phyloP scores from a whole-genome alignment of 495 filamentous ascomycete genomes.

The Wilcoxina mikolae region DNA sequence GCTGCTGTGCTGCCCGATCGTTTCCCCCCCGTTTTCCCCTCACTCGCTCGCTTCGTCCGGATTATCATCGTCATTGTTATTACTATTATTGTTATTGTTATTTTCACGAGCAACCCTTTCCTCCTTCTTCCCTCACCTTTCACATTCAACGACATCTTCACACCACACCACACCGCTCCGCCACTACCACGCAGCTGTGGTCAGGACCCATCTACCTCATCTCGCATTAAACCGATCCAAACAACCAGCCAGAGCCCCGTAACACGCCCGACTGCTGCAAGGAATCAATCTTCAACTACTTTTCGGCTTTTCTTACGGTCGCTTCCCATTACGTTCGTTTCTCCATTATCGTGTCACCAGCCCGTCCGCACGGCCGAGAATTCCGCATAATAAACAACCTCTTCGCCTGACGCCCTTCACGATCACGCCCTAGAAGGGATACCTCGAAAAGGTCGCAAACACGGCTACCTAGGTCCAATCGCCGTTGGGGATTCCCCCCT shows the following conservation, averaged over 20 bases:
- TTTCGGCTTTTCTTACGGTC: too few relatives aligned
- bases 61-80: background rate
- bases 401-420: background rate
- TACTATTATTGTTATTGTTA: background rate
- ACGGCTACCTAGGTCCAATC: slow-evolving; percentile 4
- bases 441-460: background rate
- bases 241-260: background rate
- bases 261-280: too few relatives aligned
- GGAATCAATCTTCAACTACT: too few relatives aligned
- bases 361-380: too few relatives aligned
- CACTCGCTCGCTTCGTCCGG: background rate
- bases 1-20: background rate
- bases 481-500: slow-evolving; percentile 4
- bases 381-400: background rate
- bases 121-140: background rate
- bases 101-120: background rate
- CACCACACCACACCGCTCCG: background rate
- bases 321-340: too few relatives aligned
- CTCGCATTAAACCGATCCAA: too few relatives aligned
- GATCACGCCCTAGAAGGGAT: background rate
- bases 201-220: background rate
- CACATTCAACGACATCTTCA: background rate
- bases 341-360: too few relatives aligned
- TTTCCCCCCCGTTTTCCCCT: background rate
- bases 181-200: background rate